Evolutionary conservation across 805 yeast species (phyloP).

Genomic region (Starmerella bombicola): DNA sequence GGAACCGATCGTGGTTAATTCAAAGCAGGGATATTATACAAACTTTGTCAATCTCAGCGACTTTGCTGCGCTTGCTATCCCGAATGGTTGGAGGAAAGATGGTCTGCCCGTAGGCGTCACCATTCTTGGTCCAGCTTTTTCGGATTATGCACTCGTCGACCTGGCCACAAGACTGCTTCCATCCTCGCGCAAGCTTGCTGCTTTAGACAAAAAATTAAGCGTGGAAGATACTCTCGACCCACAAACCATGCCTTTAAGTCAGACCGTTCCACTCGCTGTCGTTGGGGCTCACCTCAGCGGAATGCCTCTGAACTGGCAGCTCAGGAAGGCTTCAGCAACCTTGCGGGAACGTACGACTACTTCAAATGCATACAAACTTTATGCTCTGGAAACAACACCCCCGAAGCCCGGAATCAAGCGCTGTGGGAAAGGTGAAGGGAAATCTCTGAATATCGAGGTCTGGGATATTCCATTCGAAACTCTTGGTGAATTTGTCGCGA

Average conservation of each 20-base stretch:
- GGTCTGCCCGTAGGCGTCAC: conserved; percentile 89
- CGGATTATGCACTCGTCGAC: conserved; percentile 80
- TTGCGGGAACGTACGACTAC: conserved; percentile 57
- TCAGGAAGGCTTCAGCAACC: conserved; percentile 68
- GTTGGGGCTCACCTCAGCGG: conserved; percentile 94
- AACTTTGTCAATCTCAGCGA: conserved; percentile 93
- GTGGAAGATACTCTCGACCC: conserved; percentile 21
- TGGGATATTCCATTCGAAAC: conserved; percentile 67
- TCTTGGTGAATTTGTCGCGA: conserved; percentile 71
- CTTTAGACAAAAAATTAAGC: conserved; percentile 34
- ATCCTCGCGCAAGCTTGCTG: conserved; percentile 46
- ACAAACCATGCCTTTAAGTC: conserved; percentile 21
- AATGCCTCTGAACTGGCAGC: conserved; percentile 86
- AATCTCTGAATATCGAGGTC: conserved; percentile 55
- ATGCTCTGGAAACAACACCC: conserved; percentile 60
- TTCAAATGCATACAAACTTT: conserved; percentile 56
- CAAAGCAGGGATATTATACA: conserved; percentile 95
- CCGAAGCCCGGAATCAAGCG: conserved; percentile 89
- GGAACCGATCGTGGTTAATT: conserved; percentile 75
- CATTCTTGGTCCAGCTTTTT: conserved; percentile 63
- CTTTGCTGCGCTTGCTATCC: conserved; percentile 79
- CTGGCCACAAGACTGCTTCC: conserved; percentile 60
- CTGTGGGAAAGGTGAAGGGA: conserved; percentile 33
- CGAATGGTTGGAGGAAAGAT: conserved; percentile 78
- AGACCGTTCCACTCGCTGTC: conserved; percentile 63